Conservation (phyloP, 139 green algal species). For the Closterium sp. region DNA sequence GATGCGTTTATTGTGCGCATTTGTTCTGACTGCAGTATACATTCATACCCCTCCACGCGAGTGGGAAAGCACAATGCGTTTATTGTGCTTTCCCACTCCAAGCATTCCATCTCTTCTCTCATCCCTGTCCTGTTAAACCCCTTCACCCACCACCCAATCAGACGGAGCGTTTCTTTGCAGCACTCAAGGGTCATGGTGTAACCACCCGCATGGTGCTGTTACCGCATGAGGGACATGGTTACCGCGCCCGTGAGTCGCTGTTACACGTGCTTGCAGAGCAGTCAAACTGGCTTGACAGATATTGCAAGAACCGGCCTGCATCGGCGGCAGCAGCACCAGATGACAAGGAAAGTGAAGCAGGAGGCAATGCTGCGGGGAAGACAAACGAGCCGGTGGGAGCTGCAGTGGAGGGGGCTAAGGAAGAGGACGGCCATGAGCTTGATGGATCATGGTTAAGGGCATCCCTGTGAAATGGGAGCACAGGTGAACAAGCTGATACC, state of each 20-base stretch:
- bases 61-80: no score
- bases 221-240: conserved; percentile 86
- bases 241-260: conserved; percentile 44
- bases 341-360: not conserved
- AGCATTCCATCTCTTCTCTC: not conserved
- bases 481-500: not conserved
- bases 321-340: not conserved
- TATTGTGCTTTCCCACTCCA: no score
- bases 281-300: conserved; percentile 36
- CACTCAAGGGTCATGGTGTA: conserved; percentile 73
- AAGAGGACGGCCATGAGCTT: not conserved
- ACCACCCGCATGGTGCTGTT: conserved; percentile 82
- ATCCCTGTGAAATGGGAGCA: not conserved
- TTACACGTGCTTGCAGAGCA: conserved; percentile 50
- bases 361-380: not conserved
- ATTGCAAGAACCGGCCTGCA: conserved; percentile 15
- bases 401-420: not conserved
- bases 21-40: no score
- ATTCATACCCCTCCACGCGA: no score
- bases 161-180: conserved; percentile 87
- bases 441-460: not conserved
- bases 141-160: conserved; percentile 48
- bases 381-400: not conserved
- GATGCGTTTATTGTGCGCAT: no score
- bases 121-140: no score